phyloP scores from a whole-genome alignment of 108 stramenopile species.

The Seminavis robusta region DNA sequence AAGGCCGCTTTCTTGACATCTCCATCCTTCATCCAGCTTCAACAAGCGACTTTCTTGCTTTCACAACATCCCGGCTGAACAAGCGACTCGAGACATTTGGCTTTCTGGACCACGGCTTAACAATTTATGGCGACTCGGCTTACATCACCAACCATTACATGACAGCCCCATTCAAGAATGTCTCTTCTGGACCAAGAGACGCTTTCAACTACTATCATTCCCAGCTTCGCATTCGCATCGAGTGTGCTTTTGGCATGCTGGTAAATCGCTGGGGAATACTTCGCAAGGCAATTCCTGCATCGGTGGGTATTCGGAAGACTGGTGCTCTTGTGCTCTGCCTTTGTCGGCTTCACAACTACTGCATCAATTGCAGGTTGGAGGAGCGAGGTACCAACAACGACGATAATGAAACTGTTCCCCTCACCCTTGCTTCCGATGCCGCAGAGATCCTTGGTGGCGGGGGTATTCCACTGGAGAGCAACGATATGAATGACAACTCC shows the following conservation, averaged over 20 bases:
- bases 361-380: too few species aligned
- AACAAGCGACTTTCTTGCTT: constrained; percentile 14
- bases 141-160: constrained; percentile 26
- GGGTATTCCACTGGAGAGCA: too few species aligned
- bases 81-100: neutral
- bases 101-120: constrained; percentile 5
- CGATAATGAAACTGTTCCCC: too few species aligned
- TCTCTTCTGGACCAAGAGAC: too few species aligned
- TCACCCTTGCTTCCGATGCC: too few species aligned
- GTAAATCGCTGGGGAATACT: constrained; percentile 10
- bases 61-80: constrained; percentile 5
- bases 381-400: too few species aligned
- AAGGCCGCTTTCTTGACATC: constrained; percentile 16
- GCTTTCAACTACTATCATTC: constrained; percentile 27
- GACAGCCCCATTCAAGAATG: constrained; percentile 32
- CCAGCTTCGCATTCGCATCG: constrained; percentile 15
- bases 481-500: too few species aligned
- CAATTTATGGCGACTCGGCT: constrained; percentile 29
- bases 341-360: constrained; percentile 1
- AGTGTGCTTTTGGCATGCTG: constrained; percentile 31
- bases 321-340: neutral
- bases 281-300: neutral
- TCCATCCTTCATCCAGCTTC: constrained; percentile 9
- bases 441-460: too few species aligned
- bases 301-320: neutral